Conservation (phyloP, 441 rosid genomes). For the Adansonia rubrostipa region DNA sequence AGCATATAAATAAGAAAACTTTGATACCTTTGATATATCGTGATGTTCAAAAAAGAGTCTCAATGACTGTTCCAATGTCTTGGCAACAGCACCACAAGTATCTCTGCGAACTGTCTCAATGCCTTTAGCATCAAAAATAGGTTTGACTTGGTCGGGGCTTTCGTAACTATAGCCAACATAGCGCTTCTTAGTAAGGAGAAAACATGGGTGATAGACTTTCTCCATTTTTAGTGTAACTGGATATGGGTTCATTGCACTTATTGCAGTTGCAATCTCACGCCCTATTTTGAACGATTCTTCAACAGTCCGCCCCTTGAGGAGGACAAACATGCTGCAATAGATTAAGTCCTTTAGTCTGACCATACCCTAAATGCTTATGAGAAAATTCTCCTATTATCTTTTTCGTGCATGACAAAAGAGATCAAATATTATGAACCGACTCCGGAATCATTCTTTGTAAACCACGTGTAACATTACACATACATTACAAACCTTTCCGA, state of each 20-base stretch:
- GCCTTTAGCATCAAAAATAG: constrained; percentile 94
- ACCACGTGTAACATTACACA: not conserved
- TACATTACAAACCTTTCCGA: constrained; percentile 13
- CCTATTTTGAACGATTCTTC: constrained; percentile 80
- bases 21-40: constrained; percentile 63
- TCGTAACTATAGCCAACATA: constrained; percentile 97
- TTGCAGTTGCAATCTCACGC: constrained; percentile 80
- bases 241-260: constrained; percentile 86
- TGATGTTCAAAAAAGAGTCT: constrained; percentile 79
- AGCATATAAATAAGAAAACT: constrained; percentile 12
- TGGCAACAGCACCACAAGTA: constrained; percentile 85
- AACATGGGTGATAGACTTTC: constrained; percentile 94
- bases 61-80: constrained; percentile 87
- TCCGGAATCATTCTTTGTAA: not conserved
- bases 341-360: constrained; percentile 20
- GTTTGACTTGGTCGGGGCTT: constrained; percentile 71
- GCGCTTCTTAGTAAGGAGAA: constrained; percentile 96
- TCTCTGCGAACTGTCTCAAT: constrained; percentile 98
- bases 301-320: constrained; percentile 76
- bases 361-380: constrained; percentile 25
- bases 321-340: constrained; percentile 90
- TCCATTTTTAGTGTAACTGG: constrained; percentile 95
- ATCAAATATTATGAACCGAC: not conserved
- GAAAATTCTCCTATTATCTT: not conserved
- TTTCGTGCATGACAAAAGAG: not conserved